phyloP scores from a whole-genome alignment of 2,329 filamentous ascomycete species.

The Aschersonia sp. region DNA sequence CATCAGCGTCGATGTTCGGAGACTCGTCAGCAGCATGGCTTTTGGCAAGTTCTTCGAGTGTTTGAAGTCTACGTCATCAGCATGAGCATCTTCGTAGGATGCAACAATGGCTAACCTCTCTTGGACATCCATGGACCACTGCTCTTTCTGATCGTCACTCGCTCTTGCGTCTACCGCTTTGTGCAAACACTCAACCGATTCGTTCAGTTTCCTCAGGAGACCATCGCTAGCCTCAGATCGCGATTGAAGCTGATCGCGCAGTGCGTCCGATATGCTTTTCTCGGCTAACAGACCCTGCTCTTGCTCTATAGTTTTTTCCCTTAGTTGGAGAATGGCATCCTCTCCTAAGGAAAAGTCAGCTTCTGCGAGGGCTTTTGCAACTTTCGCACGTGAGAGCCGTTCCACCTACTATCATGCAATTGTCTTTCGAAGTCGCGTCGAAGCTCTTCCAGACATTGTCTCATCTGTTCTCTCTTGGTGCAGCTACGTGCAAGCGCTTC shows the following conservation, averaged over 20 bases:
- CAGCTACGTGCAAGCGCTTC: constrained; percentile 12
- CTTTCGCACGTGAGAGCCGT: too few relatives aligned
- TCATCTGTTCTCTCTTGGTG: constrained; percentile 18
- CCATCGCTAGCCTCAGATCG: neutral
- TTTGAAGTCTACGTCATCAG: constrained; percentile 1
- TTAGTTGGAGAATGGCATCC: constrained; percentile 10
- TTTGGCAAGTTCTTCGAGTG: constrained; percentile 1
- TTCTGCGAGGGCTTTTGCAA: too few relatives aligned
- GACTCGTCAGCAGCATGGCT: neutral
- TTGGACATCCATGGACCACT: too few relatives aligned
- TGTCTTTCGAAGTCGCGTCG: constrained; percentile 10
- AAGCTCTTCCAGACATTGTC: constrained; percentile 14
- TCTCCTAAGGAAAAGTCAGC: constrained; percentile 8
- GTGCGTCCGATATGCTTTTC: neutral
- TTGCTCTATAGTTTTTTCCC: constrained; percentile 8
- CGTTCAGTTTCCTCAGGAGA: neutral
- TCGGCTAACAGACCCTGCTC: constrained; percentile 4
- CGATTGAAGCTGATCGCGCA: constrained; percentile 1
- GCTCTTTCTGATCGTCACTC: too few relatives aligned
- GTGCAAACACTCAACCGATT: neutral
- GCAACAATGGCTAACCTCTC: too few relatives aligned
- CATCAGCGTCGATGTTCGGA: neutral
- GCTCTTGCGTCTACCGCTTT: neutral
- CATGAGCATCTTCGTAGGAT: neutral
- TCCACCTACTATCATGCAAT: constrained; percentile 9